Evolutionary conservation across 2,329 filamentous ascomycete genomes (phyloP).

Genomic region (Diaporthe sp.): DNA sequence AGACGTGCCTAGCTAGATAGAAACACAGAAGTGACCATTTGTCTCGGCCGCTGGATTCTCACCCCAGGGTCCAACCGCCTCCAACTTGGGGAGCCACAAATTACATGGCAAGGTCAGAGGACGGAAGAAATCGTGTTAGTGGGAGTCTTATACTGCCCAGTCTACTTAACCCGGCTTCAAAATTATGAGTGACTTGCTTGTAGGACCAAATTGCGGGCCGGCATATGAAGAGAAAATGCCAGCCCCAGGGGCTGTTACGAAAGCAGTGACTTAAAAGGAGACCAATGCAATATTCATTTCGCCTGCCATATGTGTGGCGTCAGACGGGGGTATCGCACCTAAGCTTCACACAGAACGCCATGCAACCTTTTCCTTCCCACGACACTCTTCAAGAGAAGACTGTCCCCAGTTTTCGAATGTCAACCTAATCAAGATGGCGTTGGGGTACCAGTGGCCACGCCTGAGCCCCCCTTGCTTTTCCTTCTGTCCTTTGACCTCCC

Average conservation of each 20-base stretch:
- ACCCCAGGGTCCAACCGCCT: not conserved
- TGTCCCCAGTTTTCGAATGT: not conserved
- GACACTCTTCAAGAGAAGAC: not conserved
- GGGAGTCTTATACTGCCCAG: not conserved
- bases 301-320: conserved; percentile 10
- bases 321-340: conserved; percentile 30
- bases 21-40: not conserved
- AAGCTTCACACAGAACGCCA: conserved; percentile 24
- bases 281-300: not conserved
- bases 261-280: not conserved
- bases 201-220: not conserved
- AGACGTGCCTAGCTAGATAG: not conserved
- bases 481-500: conserved; percentile 59
- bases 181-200: not conserved
- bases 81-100: not conserved
- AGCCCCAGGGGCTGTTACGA: not conserved
- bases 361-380: not conserved
- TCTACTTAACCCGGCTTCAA: not conserved
- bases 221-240: not conserved
- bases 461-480: conserved; percentile 60
- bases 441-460: conserved; percentile 32
- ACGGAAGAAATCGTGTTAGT: not conserved
- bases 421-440: conserved; percentile 47
- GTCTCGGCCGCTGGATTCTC: not conserved
- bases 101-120: not conserved